Percentiles rank a stretch among this genome's conserved stretches.
Conservation (phyloP, 2,329 filamentous ascomycete genomes). For the Aspergillus aculeatinus region DNA sequence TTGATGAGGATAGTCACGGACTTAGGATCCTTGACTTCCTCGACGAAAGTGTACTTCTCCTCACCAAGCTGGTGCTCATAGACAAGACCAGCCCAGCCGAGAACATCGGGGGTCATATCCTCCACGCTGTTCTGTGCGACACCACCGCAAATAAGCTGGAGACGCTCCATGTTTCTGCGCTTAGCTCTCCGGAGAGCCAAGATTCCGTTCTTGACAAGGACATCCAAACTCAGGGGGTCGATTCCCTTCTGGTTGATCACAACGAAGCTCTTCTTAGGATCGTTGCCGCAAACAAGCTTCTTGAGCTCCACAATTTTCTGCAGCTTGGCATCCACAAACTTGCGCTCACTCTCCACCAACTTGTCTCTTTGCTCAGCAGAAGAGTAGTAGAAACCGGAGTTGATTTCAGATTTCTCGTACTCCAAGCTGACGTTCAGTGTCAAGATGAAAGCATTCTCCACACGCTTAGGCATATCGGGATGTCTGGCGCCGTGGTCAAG, state of each 20-base stretch:
- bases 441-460: constrained; percentile 93
- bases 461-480: constrained; percentile 95
- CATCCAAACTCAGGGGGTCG: constrained; percentile 90
- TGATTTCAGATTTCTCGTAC: constrained; percentile 99
- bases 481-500: constrained; percentile 94
- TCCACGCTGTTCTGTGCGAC: constrained; percentile 94
- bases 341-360: constrained; percentile 93
- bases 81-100: constrained; percentile 94
- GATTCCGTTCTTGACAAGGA: constrained; percentile 97
- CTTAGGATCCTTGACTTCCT: constrained; percentile 98
- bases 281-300: constrained; percentile 92
- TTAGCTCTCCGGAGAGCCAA: constrained; percentile 91
- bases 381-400: constrained; percentile 98
- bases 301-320: constrained; percentile 97
- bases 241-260: constrained; percentile 99
- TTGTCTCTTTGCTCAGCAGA: constrained; percentile 96
- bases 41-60: constrained; percentile 98
- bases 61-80: constrained; percentile 97
- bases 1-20: constrained; percentile 97
- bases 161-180: constrained; percentile 97
- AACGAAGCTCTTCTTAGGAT: constrained; percentile 92
- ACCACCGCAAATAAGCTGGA: constrained; percentile 92
- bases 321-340: constrained; percentile 93
- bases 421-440: constrained; percentile 95
- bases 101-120: constrained; percentile 78